A percentile compares a stretch with the other conserved stretches of the same genome.
Evolutionary conservation across 2,329 filamentous ascomycete species (phyloP).

Genomic region (Pyrenophora teres): DNA sequence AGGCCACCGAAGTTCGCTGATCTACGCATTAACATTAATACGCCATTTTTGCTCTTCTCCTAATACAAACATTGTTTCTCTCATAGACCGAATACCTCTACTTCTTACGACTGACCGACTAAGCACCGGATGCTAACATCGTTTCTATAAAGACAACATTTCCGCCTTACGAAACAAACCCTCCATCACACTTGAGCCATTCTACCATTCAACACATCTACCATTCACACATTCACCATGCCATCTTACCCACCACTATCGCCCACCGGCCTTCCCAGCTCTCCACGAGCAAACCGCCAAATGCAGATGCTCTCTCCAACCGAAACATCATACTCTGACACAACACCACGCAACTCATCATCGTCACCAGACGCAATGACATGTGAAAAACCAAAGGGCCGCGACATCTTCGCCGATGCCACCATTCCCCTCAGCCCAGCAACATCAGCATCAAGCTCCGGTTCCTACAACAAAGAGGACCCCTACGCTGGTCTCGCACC

Average conservation of each 20-base stretch:
- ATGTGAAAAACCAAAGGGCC: constrained; percentile 22
- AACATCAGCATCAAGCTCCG: constrained; percentile 24
- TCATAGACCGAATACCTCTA: constrained; percentile 8
- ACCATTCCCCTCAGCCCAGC: constrained; percentile 42
- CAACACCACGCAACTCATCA: constrained; percentile 14
- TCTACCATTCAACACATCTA: not conserved
- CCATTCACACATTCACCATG: constrained; percentile 13
- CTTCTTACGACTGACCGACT: constrained; percentile 8
- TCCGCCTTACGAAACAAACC: not conserved
- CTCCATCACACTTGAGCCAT: not conserved
- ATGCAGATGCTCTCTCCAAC: constrained; percentile 28
- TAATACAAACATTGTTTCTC: constrained; percentile 26
- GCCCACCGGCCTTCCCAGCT: constrained; percentile 29
- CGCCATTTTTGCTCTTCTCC: constrained; percentile 19
- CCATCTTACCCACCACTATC: constrained; percentile 20
- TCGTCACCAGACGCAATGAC: constrained; percentile 22
- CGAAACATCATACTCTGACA: constrained; percentile 24
- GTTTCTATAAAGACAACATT: constrained; percentile 12
- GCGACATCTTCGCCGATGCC: constrained; percentile 41
- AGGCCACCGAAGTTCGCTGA: constrained; percentile 22
- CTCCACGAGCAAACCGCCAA: constrained; percentile 28
- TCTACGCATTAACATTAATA: constrained; percentile 27
- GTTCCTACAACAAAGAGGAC: constrained; percentile 15
- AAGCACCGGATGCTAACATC: constrained; percentile 6
- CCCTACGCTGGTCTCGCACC: constrained; percentile 35